Conservation (phyloP, 2,329 filamentous ascomycete species). For the Xylaria sp. region DNA sequence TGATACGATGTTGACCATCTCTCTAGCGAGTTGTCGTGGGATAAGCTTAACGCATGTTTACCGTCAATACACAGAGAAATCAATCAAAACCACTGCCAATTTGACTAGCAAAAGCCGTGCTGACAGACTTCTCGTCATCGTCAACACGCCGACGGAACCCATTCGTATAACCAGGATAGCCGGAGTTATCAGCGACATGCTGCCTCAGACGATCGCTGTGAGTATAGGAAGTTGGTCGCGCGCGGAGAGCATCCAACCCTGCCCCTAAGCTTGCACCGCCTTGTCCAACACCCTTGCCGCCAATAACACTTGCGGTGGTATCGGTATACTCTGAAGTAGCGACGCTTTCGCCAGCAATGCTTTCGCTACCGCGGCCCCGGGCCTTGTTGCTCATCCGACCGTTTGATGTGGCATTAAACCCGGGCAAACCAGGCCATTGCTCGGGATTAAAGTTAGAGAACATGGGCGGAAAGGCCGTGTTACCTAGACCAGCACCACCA, state of each 20-base stretch:
- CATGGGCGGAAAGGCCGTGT: slow-evolving; percentile 88
- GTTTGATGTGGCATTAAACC: slow-evolving; percentile 57
- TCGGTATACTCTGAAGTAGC: slow-evolving; percentile 91
- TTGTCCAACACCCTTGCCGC: slow-evolving; percentile 75
- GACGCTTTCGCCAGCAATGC: slow-evolving; percentile 88
- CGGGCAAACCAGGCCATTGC: slow-evolving; percentile 82
- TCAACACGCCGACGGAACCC: slow-evolving; percentile 76
- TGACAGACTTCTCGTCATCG: slow-evolving; percentile 94
- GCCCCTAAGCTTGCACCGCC: slow-evolving; percentile 86
- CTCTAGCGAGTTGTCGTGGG: slow-evolving; percentile 14
- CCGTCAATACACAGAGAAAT: slow-evolving; percentile 28
- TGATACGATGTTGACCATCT: slow-evolving; percentile 14
- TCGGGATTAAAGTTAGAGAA: slow-evolving; percentile 91
- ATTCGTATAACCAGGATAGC: slow-evolving; percentile 69
- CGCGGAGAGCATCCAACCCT: slow-evolving; percentile 77
- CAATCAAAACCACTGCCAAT: slow-evolving; percentile 64
- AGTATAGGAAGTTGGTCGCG: slow-evolving; percentile 65
- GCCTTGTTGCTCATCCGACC: slow-evolving; percentile 70
- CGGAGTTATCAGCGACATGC: slow-evolving; percentile 82
- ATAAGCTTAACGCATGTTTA: slow-evolving; percentile 18
- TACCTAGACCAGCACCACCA: slow-evolving; percentile 76
- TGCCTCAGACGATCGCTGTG: slow-evolving; percentile 92
- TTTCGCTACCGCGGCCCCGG: slow-evolving; percentile 72
- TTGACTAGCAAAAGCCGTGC: slow-evolving; percentile 95
- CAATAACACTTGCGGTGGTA: slow-evolving; percentile 77